phyloP scores from a whole-genome alignment of 2,329 filamentous ascomycete genomes.

The Falciphora oryzae region DNA sequence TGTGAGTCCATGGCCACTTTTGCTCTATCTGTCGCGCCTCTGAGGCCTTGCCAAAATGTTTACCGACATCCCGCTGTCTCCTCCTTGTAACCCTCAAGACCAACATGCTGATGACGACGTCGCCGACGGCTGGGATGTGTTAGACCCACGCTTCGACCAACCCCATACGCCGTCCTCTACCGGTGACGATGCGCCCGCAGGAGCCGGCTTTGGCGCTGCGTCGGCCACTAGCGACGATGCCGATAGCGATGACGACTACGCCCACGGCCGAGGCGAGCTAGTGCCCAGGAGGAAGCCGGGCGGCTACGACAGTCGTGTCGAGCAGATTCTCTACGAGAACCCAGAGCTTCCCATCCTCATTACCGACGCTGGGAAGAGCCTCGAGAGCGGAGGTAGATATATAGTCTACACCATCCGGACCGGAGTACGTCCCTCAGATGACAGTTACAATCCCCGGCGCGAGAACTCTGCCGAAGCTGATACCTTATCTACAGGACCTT shows the following conservation, averaged over 20 bases:
- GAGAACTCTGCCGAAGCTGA: conserved; percentile 7
- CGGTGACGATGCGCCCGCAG: conserved; percentile 58
- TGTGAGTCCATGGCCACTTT: conserved; percentile 43
- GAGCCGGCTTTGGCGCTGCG: conserved; percentile 21
- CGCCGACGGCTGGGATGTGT: conserved; percentile 38
- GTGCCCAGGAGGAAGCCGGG: conserved; percentile 66
- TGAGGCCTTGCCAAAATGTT: conserved; percentile 26
- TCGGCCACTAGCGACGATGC: conserved; percentile 30
- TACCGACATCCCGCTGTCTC: conserved; percentile 31
- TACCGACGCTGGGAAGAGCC: conserved; percentile 90
- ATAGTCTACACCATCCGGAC: conserved; percentile 98
- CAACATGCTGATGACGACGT: conserved; percentile 24
- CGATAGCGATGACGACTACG: conserved; percentile 38
- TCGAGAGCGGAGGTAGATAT: conserved; percentile 84
- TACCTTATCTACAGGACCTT: conserved; percentile 62
- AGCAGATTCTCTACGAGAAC: conserved; percentile 96
- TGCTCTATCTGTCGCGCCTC: conserved; percentile 7
- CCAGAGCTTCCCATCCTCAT: conserved; percentile 86
- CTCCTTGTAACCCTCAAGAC: conserved; percentile 17
- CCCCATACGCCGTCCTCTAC: conserved; percentile 68
- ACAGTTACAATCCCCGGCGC: not conserved
- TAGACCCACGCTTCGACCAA: conserved; percentile 56
- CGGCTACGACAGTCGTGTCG: conserved; percentile 89
- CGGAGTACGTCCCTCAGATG: conserved; percentile 51
- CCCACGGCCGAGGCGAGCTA: conserved; percentile 33